Evolutionary conservation across 1,284 basidiomycete species (phyloP).

Genomic region (Ceratobasidium papillatum): DNA sequence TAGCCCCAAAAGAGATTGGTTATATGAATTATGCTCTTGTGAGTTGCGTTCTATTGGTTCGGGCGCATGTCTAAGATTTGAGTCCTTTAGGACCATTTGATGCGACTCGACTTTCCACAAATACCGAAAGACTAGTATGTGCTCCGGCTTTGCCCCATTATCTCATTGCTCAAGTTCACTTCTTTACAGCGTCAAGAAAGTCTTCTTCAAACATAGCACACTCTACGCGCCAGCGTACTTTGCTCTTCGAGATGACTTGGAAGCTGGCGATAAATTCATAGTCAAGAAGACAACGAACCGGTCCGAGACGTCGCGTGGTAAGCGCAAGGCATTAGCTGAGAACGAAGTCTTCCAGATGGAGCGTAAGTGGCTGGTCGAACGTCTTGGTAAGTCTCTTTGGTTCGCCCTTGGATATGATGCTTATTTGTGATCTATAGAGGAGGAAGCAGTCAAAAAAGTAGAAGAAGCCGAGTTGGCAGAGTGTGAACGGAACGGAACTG

Average conservation of each 20-base stretch:
- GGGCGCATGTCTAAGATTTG: slow-evolving; percentile 52
- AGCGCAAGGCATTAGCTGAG: slow-evolving; percentile 58
- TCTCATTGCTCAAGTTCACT: background rate
- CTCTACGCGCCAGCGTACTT: slow-evolving; percentile 68
- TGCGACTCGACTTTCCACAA: slow-evolving; percentile 61
- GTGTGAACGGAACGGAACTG: slow-evolving; percentile 56
- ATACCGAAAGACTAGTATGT: slow-evolving; percentile 60
- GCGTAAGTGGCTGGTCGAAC: slow-evolving; percentile 55
- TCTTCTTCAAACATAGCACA: slow-evolving; percentile 53
- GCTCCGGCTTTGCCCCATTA: background rate
- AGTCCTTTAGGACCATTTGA: slow-evolving; percentile 52
- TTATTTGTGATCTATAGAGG: slow-evolving; percentile 48
- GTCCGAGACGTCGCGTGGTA: slow-evolving; percentile 59
- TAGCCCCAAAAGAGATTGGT: slow-evolving; percentile 53
- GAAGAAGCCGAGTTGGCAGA: slow-evolving; percentile 55
- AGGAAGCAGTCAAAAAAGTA: slow-evolving; percentile 48
- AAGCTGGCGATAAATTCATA: slow-evolving; percentile 57
- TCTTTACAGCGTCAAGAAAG: slow-evolving; percentile 53
- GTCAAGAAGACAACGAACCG: slow-evolving; percentile 50
- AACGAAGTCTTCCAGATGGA: slow-evolving; percentile 58
- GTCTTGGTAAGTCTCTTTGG: slow-evolving; percentile 41
- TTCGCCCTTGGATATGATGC: slow-evolving; percentile 42
- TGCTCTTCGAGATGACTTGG: slow-evolving; percentile 29
- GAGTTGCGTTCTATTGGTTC: slow-evolving; percentile 45
- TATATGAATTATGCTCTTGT: slow-evolving; percentile 65